phyloP scores from a whole-genome alignment of 169 alveolate species.

The Ichthyophthirius multifiliis region DNA sequence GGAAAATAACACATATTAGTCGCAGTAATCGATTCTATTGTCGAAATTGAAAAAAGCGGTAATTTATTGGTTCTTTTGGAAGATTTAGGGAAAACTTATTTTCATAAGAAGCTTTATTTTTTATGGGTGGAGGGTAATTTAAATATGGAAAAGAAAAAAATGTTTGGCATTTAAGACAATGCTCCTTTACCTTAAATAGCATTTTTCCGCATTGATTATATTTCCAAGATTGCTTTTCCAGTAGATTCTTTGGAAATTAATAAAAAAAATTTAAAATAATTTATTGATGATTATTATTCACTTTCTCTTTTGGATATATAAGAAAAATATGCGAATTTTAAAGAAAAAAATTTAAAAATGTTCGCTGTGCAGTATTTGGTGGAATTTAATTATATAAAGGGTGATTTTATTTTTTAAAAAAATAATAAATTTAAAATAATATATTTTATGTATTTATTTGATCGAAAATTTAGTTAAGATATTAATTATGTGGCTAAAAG shows the following conservation, averaged over 20 bases:
- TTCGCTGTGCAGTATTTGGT: too few species aligned
- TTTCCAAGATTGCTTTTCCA: neutral
- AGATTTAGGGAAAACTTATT: neutral
- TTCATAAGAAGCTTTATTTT: neutral
- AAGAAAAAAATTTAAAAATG: too few species aligned
- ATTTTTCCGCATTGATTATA: neutral
- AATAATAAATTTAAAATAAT: too few species aligned
- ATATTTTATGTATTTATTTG: too few species aligned
- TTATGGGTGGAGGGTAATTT: conserved; percentile 1
- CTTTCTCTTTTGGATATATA: neutral
- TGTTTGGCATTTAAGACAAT: neutral
- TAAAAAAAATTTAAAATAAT: neutral
- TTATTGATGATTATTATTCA: neutral
- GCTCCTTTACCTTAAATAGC: neutral
- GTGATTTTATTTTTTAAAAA: too few species aligned
- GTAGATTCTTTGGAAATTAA: neutral
- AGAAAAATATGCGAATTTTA: neutral
- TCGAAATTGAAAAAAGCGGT: neutral
- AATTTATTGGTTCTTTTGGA: neutral
- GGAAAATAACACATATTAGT: neutral
- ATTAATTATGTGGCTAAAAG: too few species aligned
- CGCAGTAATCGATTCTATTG: neutral
- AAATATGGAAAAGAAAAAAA: neutral
- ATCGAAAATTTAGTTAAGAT: too few species aligned
- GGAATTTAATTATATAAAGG: too few species aligned